Evolutionary conservation across 2,329 filamentous ascomycete species (phyloP).

Genomic region (Colletotrichum kahawae): DNA sequence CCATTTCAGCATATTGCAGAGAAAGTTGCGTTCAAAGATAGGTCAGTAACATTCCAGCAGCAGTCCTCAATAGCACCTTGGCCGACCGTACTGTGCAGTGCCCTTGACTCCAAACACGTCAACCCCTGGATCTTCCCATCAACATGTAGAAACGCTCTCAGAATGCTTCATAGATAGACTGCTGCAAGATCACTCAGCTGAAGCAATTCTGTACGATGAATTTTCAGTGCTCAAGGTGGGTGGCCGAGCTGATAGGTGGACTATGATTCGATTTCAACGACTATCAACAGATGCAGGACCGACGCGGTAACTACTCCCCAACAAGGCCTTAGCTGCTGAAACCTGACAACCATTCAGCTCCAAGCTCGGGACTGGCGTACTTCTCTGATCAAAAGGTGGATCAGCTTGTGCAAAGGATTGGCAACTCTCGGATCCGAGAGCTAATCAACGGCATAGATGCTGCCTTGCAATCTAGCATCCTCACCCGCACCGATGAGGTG

Average conservation of each 20-base stretch:
- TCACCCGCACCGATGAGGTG: neutral
- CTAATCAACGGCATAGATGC: neutral
- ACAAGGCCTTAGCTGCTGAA: neutral
- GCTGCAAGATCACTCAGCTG: neutral
- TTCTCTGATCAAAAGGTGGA: neutral
- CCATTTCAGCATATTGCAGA: neutral
- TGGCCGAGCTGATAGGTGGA: neutral
- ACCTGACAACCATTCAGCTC: neutral
- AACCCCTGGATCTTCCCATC: neutral
- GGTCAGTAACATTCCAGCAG: neutral
- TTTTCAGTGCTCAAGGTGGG: neutral
- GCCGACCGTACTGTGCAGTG: neutral
- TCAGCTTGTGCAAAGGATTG: neutral
- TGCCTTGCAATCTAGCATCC: neutral
- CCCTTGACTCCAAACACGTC: neutral
- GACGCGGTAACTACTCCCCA: neutral
- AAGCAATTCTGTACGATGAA: neutral
- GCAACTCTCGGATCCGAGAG: neutral
- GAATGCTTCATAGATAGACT: neutral
- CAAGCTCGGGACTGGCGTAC: neutral
- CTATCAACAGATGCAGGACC: neutral
- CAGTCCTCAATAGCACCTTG: neutral
- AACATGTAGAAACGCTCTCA: neutral
- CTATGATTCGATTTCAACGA: accelerated
- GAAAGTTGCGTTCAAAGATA: neutral